A percentile compares a stretch with the other conserved stretches of the same genome.
These are phyloP conservation scores for Colletotrichum musae DNA, from an alignment of 2,329 filamentous ascomycete genomes.

Conservation along the genomic window DNA sequence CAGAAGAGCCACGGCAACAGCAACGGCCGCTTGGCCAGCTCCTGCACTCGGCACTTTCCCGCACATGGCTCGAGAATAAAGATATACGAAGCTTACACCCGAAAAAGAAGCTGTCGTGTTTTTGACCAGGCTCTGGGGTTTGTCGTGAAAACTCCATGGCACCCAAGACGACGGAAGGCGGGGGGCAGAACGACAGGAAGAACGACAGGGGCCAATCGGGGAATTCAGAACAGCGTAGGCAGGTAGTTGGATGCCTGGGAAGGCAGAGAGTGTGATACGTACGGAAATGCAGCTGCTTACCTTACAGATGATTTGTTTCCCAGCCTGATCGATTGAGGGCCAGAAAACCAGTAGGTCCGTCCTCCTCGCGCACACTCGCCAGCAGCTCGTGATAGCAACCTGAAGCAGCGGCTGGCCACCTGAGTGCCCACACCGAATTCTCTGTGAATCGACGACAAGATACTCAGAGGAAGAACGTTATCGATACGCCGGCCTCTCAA, in stretches of 20 bases:
- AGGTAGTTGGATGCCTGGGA: not conserved
- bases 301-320: slow-evolving; percentile 7
- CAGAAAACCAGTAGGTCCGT: slow-evolving; percentile 30
- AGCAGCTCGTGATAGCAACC: slow-evolving; percentile 25
- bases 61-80: not conserved
- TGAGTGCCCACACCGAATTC: slow-evolving; percentile 2
- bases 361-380: slow-evolving; percentile 10
- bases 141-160: slow-evolving; percentile 15
- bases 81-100: not conserved
- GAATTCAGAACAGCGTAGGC: not conserved
- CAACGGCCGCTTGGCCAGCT: slow-evolving; percentile 27
- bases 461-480: not conserved
- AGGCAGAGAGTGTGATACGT: slow-evolving; percentile 14
- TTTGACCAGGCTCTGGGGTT: not conserved
- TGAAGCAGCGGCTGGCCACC: slow-evolving; percentile 22
- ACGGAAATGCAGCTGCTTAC: slow-evolving; percentile 27
- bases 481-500: not conserved
- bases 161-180: slow-evolving; percentile 1
- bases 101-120: not conserved
- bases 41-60: not conserved
- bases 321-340: slow-evolving; percentile 23
- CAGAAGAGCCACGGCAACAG: slow-evolving; percentile 8
- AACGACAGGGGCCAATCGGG: slow-evolving; percentile 26
- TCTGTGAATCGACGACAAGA: slow-evolving; percentile 1
- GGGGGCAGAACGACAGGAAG: not conserved